A percentile compares a stretch with the other conserved stretches of the same genome.
Evolutionary conservation across 352 stramenopile species (phyloP).

Genomic region (Phytophthora palmivora): DNA sequence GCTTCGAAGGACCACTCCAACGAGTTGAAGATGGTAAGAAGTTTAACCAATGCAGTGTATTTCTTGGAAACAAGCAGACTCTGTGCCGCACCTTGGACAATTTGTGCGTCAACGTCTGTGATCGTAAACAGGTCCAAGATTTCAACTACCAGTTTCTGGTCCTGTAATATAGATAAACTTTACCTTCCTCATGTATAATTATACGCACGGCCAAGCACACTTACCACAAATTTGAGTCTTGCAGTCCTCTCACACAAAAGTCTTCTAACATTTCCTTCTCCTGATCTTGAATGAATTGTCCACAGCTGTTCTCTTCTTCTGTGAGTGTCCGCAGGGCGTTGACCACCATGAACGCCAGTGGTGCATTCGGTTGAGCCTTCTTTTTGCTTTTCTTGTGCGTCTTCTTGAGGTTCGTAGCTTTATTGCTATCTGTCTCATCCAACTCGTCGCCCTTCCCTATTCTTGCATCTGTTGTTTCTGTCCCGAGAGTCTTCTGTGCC

Average conservation of each 20-base stretch:
- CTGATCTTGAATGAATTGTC: conserved; percentile 21
- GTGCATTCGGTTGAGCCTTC: conserved; percentile 51
- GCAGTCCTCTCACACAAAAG: conserved; percentile 42
- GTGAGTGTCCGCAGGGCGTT: conserved; percentile 59
- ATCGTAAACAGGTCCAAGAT: conserved; percentile 61
- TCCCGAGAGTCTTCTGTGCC: conserved; percentile 21
- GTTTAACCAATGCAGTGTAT: conserved; percentile 60
- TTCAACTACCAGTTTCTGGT: conserved; percentile 67
- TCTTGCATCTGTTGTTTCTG: not conserved
- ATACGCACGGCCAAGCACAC: not conserved
- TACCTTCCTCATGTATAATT: not conserved
- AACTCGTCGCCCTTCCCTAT: not conserved
- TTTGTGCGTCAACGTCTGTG: conserved; percentile 24
- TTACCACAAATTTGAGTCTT: conserved; percentile 26
- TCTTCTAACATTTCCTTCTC: conserved; percentile 31
- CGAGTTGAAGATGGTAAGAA: conserved; percentile 43
- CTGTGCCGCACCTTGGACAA: conserved; percentile 26
- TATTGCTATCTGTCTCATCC: not conserved
- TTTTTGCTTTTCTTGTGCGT: conserved; percentile 44
- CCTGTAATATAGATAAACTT: conserved; percentile 23
- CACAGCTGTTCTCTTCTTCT: not conserved
- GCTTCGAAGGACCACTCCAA: conserved; percentile 50
- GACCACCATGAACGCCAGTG: conserved; percentile 64
- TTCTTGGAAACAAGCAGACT: conserved; percentile 46
- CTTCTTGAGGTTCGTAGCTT: conserved; percentile 11